Evolutionary conservation across 2,329 filamentous ascomycete genomes (phyloP).

Genomic region (Colletotrichum godetiae): DNA sequence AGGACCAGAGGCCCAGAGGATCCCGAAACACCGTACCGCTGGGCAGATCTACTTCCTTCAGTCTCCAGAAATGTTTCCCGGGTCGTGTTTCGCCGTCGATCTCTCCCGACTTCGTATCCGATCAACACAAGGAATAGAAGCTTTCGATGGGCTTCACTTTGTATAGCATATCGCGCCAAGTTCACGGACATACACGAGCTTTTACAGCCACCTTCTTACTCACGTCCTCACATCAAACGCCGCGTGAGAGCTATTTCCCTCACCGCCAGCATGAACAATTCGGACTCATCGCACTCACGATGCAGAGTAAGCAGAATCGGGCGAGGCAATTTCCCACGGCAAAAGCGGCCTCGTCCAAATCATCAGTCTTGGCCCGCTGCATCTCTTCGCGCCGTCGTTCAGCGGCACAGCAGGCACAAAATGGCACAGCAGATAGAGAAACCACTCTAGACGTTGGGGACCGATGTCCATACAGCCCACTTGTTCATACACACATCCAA

Average conservation of each 20-base stretch:
- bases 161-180: not conserved
- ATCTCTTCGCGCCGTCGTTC: not conserved
- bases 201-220: not conserved
- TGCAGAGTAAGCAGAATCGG: not conserved
- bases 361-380: conserved; percentile 2
- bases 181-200: not conserved
- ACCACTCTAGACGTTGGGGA: not conserved
- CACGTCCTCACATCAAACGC: not conserved
- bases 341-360: not conserved
- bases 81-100: conserved; percentile 18
- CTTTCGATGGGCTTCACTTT: not conserved
- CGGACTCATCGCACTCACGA: not conserved
- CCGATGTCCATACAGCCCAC: not conserved
- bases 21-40: conserved; percentile 10
- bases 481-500: conserved; percentile 2
- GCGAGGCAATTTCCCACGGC: conserved; percentile 29
- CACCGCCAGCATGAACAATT: not conserved
- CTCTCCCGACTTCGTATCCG: conserved; percentile 1
- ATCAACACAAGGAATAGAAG: not conserved
- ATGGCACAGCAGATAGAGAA: not conserved
- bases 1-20: not conserved
- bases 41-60: not conserved
- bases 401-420: conserved; percentile 27
- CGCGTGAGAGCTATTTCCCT: not conserved
- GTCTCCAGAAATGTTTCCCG: not conserved